Base-by-base conservation (phyloP, 2,329 filamentous ascomycete genomes). In the Exophiala bonariae region DNA sequence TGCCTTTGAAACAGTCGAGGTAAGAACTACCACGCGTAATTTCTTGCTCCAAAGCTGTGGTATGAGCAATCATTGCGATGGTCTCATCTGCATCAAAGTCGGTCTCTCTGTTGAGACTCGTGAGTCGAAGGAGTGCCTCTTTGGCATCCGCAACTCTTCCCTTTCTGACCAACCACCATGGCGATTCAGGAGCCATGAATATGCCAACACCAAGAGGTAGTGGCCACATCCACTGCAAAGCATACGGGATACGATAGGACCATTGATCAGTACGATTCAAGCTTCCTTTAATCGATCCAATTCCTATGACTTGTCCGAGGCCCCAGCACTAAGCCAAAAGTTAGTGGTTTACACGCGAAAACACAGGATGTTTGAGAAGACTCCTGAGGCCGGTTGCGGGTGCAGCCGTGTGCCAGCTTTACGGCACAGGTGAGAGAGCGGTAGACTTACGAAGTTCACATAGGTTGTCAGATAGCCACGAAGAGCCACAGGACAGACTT, bases 51-150 rank as follows among this genome's bases (percentile, higher is more conserved):
- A 95, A 73, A 0, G 86, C 85, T 1, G 86, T 91, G 0, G 89
- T 95, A 63, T 93, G 88, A 2, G 89, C 82, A 86, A 96, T 95
- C 88, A 95, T 93, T 59, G 87, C 84, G 41, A 95, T 77, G 0
- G 87, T 93, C 69, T 93, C 87, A 53, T 95, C 86, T 9, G 86
- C 80, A 61, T 95, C 81, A 59, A 93, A 91, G 50, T 85, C 78
- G 1, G 81, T 83, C 50, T 89, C 83, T 2, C 57, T 53, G 6
- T 65, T 61, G 14, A 64, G 35, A 60, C 68, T 68, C 3, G 78
- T 77, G 47, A 83, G 54, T 43, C 71, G 61, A 43, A 62, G 54
- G 22, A 70, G 55, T n/a, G 68, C 55, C 41, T 63, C 65, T 55
- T 75, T 76, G 17, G 74, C 74, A 35, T 76, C 71, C 14, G 71